A percentile compares a stretch with the other conserved stretches of the same genome.
These are phyloP conservation scores for Lentinula sp. DNA, from an alignment of 768 basidiomycete genomes.

Conservation along the genomic window DNA sequence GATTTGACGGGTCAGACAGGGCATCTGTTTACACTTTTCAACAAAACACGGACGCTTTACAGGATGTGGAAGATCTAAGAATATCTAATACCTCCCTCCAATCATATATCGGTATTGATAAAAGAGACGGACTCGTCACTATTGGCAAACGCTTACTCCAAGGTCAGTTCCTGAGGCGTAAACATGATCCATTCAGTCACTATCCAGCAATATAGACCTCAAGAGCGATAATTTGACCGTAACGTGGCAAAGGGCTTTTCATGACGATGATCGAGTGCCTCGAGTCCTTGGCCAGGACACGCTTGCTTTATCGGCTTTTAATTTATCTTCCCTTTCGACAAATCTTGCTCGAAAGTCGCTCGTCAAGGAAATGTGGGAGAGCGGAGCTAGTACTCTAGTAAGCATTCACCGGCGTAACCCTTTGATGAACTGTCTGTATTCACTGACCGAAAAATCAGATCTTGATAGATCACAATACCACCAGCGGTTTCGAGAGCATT, in stretches of 20 bases:
- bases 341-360: slow-evolving; percentile 55
- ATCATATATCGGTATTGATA: slow-evolving; percentile 73
- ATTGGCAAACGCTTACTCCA: slow-evolving; percentile 62
- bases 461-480: slow-evolving; percentile 79
- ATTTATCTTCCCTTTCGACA: slow-evolving; percentile 67
- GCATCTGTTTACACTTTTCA: slow-evolving; percentile 48
- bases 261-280: slow-evolving; percentile 35
- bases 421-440: not conserved
- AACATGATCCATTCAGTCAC: slow-evolving; percentile 6
- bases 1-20: not conserved
- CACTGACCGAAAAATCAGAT: slow-evolving; percentile 39
- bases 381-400: slow-evolving; percentile 81
- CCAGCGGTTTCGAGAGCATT: slow-evolving; percentile 69
- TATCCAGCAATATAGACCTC: slow-evolving; percentile 28
- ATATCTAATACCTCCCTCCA: slow-evolving; percentile 45
- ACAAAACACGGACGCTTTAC: slow-evolving; percentile 17
- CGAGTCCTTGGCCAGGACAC: slow-evolving; percentile 39
- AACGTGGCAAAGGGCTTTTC: slow-evolving; percentile 55
- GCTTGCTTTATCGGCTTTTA: slow-evolving; percentile 81
- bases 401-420: slow-evolving; percentile 9
- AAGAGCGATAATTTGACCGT: slow-evolving; percentile 37
- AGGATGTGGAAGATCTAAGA: slow-evolving; percentile 24
- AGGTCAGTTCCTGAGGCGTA: slow-evolving; percentile 29
- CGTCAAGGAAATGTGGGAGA: slow-evolving; percentile 86
- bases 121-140: slow-evolving; percentile 58